A percentile compares a stretch with the other conserved stretches of the same genome.
phyloP scores from a whole-genome alignment of 2,329 filamentous ascomycete genomes.

The Trichoderma sp. region DNA sequence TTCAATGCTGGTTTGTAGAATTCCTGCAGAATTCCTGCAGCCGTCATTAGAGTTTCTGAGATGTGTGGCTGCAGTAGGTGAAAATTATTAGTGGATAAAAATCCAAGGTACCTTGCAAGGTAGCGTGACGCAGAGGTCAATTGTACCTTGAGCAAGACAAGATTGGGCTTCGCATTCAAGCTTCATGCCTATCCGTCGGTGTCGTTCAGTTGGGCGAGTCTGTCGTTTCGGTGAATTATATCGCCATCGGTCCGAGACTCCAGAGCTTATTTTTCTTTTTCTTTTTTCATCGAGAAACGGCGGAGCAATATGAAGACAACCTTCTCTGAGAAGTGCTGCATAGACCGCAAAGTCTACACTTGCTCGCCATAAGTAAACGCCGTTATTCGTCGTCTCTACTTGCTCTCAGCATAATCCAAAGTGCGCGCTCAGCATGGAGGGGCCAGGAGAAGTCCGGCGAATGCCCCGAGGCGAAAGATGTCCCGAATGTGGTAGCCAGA shows the following conservation, averaged over 20 bases:
- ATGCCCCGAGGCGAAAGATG: conserved; percentile 54
- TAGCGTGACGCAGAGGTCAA: background rate
- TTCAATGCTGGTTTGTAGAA: background rate
- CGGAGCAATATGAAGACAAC: conserved; percentile 4
- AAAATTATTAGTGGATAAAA: background rate
- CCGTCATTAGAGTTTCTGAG: background rate
- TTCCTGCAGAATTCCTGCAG: background rate
- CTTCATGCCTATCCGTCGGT: background rate
- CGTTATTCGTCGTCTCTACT: background rate
- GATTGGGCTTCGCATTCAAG: background rate
- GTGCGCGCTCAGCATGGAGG: conserved; percentile 35
- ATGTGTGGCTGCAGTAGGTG: background rate
- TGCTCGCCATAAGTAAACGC: background rate
- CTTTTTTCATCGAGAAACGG: background rate
- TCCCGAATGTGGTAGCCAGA: conserved; percentile 65
- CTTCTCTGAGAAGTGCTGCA: background rate
- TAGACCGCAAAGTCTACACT: conserved; percentile 1
- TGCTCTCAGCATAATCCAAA: background rate
- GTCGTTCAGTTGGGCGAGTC: background rate
- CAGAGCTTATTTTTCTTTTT: background rate
- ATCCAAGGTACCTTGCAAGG: background rate
- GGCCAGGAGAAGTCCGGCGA: conserved; percentile 44
- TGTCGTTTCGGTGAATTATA: background rate
- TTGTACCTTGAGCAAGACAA: background rate
- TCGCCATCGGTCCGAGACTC: background rate